Conservation (phyloP, 805 yeast genomes). For the Kazachstania martiniae region DNA sequence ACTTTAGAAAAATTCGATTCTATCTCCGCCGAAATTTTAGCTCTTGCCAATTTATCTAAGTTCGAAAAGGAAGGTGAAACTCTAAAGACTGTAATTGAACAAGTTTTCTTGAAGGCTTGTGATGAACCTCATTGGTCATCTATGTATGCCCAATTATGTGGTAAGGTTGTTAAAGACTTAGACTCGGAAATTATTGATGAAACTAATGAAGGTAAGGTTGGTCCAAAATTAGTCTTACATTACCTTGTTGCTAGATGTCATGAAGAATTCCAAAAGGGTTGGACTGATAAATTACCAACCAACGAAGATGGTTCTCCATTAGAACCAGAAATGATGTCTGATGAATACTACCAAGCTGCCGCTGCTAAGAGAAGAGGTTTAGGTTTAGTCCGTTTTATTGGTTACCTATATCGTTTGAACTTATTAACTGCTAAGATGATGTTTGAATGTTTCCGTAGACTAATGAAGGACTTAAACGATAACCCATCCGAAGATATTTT, state of each 20-base stretch:
- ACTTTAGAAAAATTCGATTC: slow-evolving; percentile 85
- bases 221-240: slow-evolving; percentile 69
- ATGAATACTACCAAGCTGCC: slow-evolving; percentile 80
- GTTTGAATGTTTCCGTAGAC: slow-evolving; percentile 55
- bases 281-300: slow-evolving; percentile 77
- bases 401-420: slow-evolving; percentile 74
- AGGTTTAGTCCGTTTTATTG: slow-evolving; percentile 91
- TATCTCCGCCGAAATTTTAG: slow-evolving; percentile 65
- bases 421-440: slow-evolving; percentile 70
- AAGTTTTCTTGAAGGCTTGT: slow-evolving; percentile 88
- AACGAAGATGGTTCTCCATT: slow-evolving; percentile 71
- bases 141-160: slow-evolving; percentile 90
- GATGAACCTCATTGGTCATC: slow-evolving; percentile 98
- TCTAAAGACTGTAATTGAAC: slow-evolving; percentile 65
- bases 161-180: slow-evolving; percentile 58
- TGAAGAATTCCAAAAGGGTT: slow-evolving; percentile 86
- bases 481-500: slow-evolving; percentile 82
- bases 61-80: slow-evolving; percentile 80
- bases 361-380: slow-evolving; percentile 96
- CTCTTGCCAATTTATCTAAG: slow-evolving; percentile 72
- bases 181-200: slow-evolving; percentile 56
- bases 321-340: slow-evolving; percentile 84
- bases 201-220: slow-evolving; percentile 39
- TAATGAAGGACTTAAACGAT: slow-evolving; percentile 40
- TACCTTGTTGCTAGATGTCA: slow-evolving; percentile 81